Evolutionary conservation across 2,329 filamentous ascomycete species (phyloP), one percentile per base, ranked within the genome.

Genomic region (Chaetothyriales sp.): DNA sequence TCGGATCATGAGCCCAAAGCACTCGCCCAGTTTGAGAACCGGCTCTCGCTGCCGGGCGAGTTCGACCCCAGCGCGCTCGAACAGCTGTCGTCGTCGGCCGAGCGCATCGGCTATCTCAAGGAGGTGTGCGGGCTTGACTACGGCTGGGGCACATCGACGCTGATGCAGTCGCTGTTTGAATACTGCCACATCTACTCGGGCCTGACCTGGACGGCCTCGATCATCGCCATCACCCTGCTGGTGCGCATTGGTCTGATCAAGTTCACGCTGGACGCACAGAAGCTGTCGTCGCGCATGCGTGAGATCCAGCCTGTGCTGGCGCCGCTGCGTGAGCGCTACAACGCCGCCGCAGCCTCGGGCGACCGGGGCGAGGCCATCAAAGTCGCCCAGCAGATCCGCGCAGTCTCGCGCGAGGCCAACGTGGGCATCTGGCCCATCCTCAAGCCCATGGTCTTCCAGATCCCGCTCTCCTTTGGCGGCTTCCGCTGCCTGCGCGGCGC

Each of bases 181-280:
- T 80, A 90, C 63, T 64, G 93, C 43, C 87, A 98, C 68, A 73
- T 95, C 54, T 82, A 76, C 59, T 70, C 64, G 5, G 86, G 83
- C 36, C 68, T 86, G 50, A 86, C 87, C 10, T 96, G 92, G 92
- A 88, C 85, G 74, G 80, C 72, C 1, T 79, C 84, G 53, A 84
- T 95, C 60, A 66, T 82, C 44, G 66, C 74, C 3, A 77, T 82
- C 0, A 81, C 83, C 32, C 32, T 88, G 1, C 52, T 79, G 5
- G 69, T 89, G 53, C 85, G 90, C 54, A 52, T 74, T 7, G 72
- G 92, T 57, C 72, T 90, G 61, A 79, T 82, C 53, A 77, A 85
- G 12, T 79, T 79, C 57, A 63, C 86, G 20, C n/a, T 59, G 10
- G 64, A 68, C 36, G 76, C 79, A 15, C 75, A 80, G 44, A 79